Percentiles rank a stretch among this genome's conserved stretches.
phyloP scores from a whole-genome alignment of 805 yeast genomes.

The Komagataella ulmi region DNA sequence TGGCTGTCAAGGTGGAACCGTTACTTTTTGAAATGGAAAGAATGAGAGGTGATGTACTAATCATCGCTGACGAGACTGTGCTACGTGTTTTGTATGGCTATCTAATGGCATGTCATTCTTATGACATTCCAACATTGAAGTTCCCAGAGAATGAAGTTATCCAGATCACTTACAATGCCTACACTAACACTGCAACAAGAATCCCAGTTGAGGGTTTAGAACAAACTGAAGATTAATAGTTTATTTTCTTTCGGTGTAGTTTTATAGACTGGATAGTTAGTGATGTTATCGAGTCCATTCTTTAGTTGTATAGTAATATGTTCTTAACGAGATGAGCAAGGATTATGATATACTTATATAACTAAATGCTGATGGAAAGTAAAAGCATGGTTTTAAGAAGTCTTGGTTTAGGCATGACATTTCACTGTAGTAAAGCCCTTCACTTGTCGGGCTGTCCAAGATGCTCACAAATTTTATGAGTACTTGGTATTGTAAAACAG shows the following conservation, averaged over 20 bases:
- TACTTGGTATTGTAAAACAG: not conserved
- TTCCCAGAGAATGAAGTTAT: constrained; percentile 78
- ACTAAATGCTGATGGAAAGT: too few relatives aligned
- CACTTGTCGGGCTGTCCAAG: too few relatives aligned
- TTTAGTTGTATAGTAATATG: not conserved
- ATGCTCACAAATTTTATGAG: not conserved
- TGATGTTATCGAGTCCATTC: not conserved
- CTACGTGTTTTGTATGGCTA: constrained; percentile 87
- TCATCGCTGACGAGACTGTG: constrained; percentile 89
- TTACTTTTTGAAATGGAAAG: constrained; percentile 88
- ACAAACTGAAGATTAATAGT: not conserved
- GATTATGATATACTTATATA: too few relatives aligned
- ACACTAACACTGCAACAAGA: constrained; percentile 54
- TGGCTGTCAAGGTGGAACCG: constrained; percentile 91
- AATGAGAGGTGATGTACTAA: constrained; percentile 72
- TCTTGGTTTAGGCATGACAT: too few relatives aligned
- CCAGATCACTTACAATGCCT: constrained; percentile 80
- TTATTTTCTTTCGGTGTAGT: not conserved
- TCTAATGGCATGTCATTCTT: constrained; percentile 81
- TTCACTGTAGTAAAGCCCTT: too few relatives aligned
- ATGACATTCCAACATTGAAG: constrained; percentile 68
- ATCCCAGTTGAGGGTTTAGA: constrained; percentile 23
- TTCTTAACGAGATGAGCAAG: too few relatives aligned
- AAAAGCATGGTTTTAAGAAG: too few relatives aligned
- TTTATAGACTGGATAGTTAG: not conserved